Evolutionary conservation across 257 asterid species (phyloP), one percentile per base, ranked within the genome.

Genomic region (Solanum pinnatisectum): DNA sequence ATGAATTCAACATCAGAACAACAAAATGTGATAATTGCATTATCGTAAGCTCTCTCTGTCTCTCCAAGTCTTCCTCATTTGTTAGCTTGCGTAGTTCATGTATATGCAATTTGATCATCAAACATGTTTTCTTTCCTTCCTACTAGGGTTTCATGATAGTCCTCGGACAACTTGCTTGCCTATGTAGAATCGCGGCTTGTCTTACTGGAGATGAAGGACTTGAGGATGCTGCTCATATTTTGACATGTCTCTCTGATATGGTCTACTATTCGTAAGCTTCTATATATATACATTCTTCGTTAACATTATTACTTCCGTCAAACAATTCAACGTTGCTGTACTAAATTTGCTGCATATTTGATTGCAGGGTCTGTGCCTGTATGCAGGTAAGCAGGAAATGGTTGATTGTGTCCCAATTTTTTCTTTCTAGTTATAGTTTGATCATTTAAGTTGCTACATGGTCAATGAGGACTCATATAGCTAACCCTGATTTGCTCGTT

Each of bases 281-380:
- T 36, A n/a, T 60, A 42, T 33, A 22, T 35, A n/a, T 59, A 40
- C 32, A 68, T 85, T 85, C 79, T 86, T 70, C 67, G 8, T 81
- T 23, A 81, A 0, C 18, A 15, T 30, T 12, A 7, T 40, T 44
- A 46, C 1, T 46, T 27, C 22, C 27, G 8, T 2, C 33, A 18
- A 22, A 14, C 10, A 78, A 42, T 27, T 42, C n/a, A 78, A 44
- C 8, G 49, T 42, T 46, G 39, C 3, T 44, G 68, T 71, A 15
- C 60, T 71, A 10, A 22, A 72, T 18, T 40, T 35, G 70, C 37
- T 85, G 37, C 76, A 74, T 5, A 84, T 77, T 84, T 35, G 67
- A 52, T 88, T 77, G 77, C 92, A 91, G 94, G 77, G 92, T 92
- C 72, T 92, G 93, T 86, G 90, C 93, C 20, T 92, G 94, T 76